These are phyloP conservation scores for Nicotiana knightiana DNA, from an alignment of 257 asterid genomes.

Conservation along the genomic window DNA sequence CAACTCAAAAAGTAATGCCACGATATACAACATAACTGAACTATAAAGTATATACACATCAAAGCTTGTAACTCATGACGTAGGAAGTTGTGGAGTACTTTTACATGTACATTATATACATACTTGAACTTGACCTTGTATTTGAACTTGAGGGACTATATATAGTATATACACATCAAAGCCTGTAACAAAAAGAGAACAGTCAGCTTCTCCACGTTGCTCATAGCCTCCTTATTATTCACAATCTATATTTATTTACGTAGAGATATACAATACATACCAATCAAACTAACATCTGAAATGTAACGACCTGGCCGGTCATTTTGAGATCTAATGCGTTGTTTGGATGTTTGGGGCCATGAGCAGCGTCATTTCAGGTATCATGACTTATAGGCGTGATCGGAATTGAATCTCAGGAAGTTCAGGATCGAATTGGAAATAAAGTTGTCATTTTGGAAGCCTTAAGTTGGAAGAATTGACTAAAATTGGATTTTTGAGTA, in stretches of 20 bases:
- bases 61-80: no score
- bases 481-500: no score
- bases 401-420: no score
- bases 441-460: no score
- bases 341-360: no score
- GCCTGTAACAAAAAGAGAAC: not conserved
- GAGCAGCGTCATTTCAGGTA: no score
- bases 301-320: not conserved
- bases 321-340: no score
- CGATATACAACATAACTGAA: not conserved
- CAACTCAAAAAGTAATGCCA: not conserved
- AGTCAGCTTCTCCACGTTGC: not conserved
- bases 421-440: no score
- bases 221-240: constrained; percentile 77
- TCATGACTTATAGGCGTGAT: no score
- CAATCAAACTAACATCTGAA: constrained; percentile 65
- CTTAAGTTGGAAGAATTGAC: no score
- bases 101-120: not conserved
- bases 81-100: not conserved
- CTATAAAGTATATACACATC: no score
- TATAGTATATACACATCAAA: not conserved
- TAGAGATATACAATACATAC: constrained; percentile 60
- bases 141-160: not conserved
- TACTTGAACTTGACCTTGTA: not conserved
- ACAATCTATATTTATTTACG: constrained; percentile 62